phyloP scores from a whole-genome alignment of 2,329 filamentous ascomycete genomes.

The Neophaeococcomyces aloes region DNA sequence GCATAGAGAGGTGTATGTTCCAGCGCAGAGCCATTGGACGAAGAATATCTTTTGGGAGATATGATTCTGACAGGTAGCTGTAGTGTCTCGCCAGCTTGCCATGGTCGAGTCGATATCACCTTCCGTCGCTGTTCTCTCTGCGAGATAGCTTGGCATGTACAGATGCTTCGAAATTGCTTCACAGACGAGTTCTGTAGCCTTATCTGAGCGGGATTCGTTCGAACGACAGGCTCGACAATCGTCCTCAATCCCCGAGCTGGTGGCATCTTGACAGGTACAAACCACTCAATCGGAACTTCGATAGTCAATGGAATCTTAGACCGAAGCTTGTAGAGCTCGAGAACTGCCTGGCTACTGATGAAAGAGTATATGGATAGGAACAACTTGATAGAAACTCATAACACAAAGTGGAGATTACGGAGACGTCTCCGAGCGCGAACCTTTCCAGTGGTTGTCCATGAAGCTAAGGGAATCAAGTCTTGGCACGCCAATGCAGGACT shows the following conservation, averaged over 20 bases:
- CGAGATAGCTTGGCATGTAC: background rate
- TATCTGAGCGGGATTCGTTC: background rate
- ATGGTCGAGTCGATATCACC: background rate
- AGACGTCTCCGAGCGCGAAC: too few species aligned
- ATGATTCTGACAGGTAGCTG: background rate
- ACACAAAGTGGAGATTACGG: slow-evolving; percentile 1
- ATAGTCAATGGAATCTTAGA: background rate
- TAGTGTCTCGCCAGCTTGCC: background rate
- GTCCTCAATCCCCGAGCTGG: background rate
- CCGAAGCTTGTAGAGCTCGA: too few species aligned
- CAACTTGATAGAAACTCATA: too few species aligned
- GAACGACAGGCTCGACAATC: background rate
- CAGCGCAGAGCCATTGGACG: slow-evolving; percentile 16
- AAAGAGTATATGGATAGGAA: too few species aligned
- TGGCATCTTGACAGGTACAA: background rate
- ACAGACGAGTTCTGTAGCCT: background rate
- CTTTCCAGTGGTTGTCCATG: background rate
- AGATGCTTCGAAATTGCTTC: slow-evolving; percentile 1
- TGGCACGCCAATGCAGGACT: background rate
- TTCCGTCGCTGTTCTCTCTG: background rate
- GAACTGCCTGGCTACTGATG: too few species aligned
- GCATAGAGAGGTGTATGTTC: slow-evolving; percentile 62
- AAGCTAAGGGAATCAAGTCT: background rate
- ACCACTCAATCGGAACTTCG: too few species aligned
- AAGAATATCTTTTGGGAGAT: slow-evolving; percentile 1